These are phyloP conservation scores for Ogataea ramenticola DNA, from an alignment of 805 yeast species.

Conservation along the genomic window DNA sequence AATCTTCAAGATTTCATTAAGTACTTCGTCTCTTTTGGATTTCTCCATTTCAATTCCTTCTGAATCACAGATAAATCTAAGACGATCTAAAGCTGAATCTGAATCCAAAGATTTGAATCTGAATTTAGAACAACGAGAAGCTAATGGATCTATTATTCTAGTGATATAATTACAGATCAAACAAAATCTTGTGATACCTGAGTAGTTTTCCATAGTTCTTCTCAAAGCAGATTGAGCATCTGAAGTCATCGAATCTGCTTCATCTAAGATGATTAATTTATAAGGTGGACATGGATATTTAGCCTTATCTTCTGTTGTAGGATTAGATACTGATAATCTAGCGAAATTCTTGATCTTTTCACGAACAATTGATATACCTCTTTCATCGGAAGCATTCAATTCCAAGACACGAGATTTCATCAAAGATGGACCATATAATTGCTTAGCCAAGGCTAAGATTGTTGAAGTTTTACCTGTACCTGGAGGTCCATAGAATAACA, in stretches of 20 bases:
- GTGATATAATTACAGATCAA: constrained; percentile 94
- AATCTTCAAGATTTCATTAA: constrained; percentile 59
- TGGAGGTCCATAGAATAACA: constrained; percentile 90
- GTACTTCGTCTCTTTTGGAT: constrained; percentile 39
- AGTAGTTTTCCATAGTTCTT: constrained; percentile 88
- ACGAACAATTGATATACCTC: constrained; percentile 84
- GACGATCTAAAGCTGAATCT: constrained; percentile 59
- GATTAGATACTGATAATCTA: constrained; percentile 74
- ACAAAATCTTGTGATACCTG: constrained; percentile 88
- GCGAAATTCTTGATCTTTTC: constrained; percentile 85
- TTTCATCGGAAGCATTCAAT: constrained; percentile 83
- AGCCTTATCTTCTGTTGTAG: constrained; percentile 56
- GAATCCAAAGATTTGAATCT: constrained; percentile 76
- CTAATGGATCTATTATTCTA: constrained; percentile 91
- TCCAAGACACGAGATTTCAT: constrained; percentile 69
- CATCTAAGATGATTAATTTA: constrained; percentile 86
- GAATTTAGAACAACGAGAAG: constrained; percentile 94
- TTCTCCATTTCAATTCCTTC: constrained; percentile 32
- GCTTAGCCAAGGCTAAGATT: constrained; percentile 72
- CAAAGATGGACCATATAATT: constrained; percentile 67
- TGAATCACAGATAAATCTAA: constrained; percentile 49
- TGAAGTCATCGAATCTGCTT: constrained; percentile 95
- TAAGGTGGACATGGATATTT: constrained; percentile 95
- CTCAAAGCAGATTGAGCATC: constrained; percentile 95
- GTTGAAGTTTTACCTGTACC: constrained; percentile 93